Conservation (phyloP, 2,329 filamentous ascomycete species). For the Fonsecaea nubica region DNA sequence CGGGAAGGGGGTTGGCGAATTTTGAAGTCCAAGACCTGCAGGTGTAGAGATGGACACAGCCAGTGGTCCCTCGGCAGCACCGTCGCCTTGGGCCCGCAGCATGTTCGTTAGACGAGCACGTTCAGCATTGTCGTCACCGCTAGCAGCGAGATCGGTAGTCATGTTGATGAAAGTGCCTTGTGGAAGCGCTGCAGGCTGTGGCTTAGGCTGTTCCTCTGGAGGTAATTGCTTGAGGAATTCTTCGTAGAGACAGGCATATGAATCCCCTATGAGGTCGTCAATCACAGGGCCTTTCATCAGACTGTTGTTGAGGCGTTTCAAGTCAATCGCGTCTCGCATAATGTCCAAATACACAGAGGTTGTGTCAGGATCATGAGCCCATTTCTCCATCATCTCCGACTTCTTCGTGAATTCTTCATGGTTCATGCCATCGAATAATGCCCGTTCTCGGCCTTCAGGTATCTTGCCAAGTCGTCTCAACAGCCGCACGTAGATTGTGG, state of each 20-base stretch:
- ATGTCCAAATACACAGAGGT: constrained; percentile 63
- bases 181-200: constrained; percentile 24
- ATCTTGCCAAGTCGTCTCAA: constrained; percentile 65
- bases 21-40: constrained; percentile 38
- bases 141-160: constrained; percentile 48
- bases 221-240: constrained; percentile 61
- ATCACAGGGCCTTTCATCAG: constrained; percentile 85
- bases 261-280: constrained; percentile 92
- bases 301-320: constrained; percentile 81
- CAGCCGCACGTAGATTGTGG: constrained; percentile 63
- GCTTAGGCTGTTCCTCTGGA: constrained; percentile 33
- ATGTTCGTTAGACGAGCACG: constrained; percentile 57
- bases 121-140: constrained; percentile 53
- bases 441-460: constrained; percentile 67
- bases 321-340: constrained; percentile 69
- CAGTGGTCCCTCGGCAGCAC: constrained; percentile 31
- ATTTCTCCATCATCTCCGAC: constrained; percentile 65
- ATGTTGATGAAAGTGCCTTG: constrained; percentile 43
- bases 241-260: constrained; percentile 78
- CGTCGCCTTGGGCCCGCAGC: constrained; percentile 47
- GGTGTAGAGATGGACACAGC: constrained; percentile 30
- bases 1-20: constrained; percentile 16
- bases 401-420: constrained; percentile 69
- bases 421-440: constrained; percentile 67
- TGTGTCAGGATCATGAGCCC: constrained; percentile 60